phyloP scores from a whole-genome alignment of 2,329 filamentous ascomycete species.

The Talaromyces piceae region DNA sequence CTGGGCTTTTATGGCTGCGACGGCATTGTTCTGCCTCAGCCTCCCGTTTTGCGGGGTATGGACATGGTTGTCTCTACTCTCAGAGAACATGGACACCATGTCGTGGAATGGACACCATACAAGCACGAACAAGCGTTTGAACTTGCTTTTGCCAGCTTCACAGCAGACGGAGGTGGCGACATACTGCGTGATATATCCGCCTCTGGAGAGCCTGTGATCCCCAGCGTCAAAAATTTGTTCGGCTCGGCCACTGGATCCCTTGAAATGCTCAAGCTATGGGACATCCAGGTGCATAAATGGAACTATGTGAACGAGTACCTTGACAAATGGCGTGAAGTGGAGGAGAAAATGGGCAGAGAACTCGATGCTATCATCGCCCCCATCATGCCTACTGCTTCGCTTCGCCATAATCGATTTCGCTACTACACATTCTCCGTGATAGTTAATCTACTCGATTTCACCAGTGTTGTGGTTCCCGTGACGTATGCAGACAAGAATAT shows the following conservation, averaged over 20 bases:
- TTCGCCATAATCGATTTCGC: constrained; percentile 29
- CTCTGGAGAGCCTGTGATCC: constrained; percentile 33
- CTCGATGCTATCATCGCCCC: constrained; percentile 35
- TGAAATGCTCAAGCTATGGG: constrained; percentile 21
- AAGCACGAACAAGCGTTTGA: constrained; percentile 1
- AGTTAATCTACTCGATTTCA: neutral
- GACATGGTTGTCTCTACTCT: constrained; percentile 17
- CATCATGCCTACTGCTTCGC: constrained; percentile 31
- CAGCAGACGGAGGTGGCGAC: constrained; percentile 14
- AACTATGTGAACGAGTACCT: constrained; percentile 29
- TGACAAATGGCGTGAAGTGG: constrained; percentile 18
- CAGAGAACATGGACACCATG: constrained; percentile 3
- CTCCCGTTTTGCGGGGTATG: constrained; percentile 1
- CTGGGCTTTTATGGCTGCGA: constrained; percentile 9
- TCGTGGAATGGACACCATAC: constrained; percentile 8
- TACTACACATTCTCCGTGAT: constrained; percentile 20
- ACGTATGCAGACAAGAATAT: neutral
- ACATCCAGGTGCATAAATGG: constrained; percentile 28
- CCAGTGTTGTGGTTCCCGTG: neutral
- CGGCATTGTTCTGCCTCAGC: constrained; percentile 6
- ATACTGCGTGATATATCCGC: constrained; percentile 19
- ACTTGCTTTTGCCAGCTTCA: neutral
- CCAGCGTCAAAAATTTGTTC: constrained; percentile 25
- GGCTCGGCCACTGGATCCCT: constrained; percentile 16
- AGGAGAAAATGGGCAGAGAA: constrained; percentile 16